A percentile compares a stretch with the other conserved stretches of the same genome.
Evolutionary conservation across 768 basidiomycete genomes (phyloP).

Genomic region (Termitomyces sp.): DNA sequence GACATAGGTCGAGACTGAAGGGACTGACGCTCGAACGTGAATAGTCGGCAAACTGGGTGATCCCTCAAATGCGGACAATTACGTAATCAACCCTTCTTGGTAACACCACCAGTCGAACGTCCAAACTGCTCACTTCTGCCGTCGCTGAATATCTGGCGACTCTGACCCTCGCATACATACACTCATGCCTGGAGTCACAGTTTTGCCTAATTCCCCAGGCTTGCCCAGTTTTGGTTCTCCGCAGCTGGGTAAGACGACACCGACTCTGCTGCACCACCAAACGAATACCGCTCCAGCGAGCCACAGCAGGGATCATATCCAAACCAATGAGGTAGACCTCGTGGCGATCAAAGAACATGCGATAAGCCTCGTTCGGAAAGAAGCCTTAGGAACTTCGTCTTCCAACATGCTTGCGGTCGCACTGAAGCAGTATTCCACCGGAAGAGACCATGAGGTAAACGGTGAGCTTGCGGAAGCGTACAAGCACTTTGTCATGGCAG

Average conservation of each 20-base stretch:
- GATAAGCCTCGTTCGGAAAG: slow-evolving; percentile 23
- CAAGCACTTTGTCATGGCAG: slow-evolving; percentile 56
- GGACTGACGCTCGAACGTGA: not conserved
- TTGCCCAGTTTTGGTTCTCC: slow-evolving; percentile 22
- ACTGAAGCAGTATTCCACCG: slow-evolving; percentile 48
- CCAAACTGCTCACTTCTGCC: slow-evolving; percentile 1
- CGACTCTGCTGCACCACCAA: slow-evolving; percentile 15
- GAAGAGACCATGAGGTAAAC: slow-evolving; percentile 44
- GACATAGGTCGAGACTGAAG: not conserved
- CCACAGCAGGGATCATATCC: slow-evolving; percentile 16
- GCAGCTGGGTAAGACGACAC: slow-evolving; percentile 25
- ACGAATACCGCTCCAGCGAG: slow-evolving; percentile 18
- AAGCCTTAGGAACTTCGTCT: slow-evolving; percentile 48
- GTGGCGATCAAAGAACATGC: slow-evolving; percentile 41
- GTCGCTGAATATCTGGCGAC: slow-evolving; percentile 7
- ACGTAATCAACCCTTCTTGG: slow-evolving; percentile 8
- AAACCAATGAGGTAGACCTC: slow-evolving; percentile 32
- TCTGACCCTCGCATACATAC: slow-evolving; percentile 5
- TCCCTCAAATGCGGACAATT: not conserved
- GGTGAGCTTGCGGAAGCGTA: slow-evolving; percentile 63
- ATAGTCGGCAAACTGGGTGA: not conserved
- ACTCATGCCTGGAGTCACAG: slow-evolving; percentile 25
- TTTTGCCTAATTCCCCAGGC: slow-evolving; percentile 21
- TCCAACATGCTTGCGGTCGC: slow-evolving; percentile 60
- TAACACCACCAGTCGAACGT: not conserved